phyloP scores from a whole-genome alignment of 2,329 filamentous ascomycete genomes.

The Epichloe sibirici region DNA sequence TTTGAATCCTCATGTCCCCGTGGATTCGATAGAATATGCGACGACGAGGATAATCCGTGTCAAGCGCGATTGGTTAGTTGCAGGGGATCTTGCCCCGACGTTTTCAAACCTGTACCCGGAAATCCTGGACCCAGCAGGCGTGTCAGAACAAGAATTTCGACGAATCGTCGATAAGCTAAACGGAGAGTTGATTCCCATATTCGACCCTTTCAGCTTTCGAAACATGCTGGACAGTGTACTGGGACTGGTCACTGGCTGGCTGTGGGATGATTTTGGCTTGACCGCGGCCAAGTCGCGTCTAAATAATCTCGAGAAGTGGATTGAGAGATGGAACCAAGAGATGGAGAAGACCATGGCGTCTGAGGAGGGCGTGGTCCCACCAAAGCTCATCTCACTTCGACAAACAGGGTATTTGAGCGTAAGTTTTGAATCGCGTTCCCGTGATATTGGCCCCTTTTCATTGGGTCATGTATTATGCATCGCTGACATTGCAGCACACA shows the following conservation, averaged over 20 bases:
- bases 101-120: slow-evolving; percentile 95
- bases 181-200: slow-evolving; percentile 59
- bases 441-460: neutral
- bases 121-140: slow-evolving; percentile 72
- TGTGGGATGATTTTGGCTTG: slow-evolving; percentile 84
- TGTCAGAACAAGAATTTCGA: slow-evolving; percentile 80
- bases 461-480: neutral
- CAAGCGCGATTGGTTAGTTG: slow-evolving; percentile 78
- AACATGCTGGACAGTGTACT: slow-evolving; percentile 72
- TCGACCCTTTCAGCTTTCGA: slow-evolving; percentile 62
- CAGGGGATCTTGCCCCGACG: slow-evolving; percentile 80
- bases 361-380: slow-evolving; percentile 40
- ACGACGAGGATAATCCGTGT: slow-evolving; percentile 86
- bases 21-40: slow-evolving; percentile 59
- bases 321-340: slow-evolving; percentile 76
- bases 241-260: slow-evolving; percentile 76
- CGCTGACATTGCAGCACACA: slow-evolving; percentile 19
- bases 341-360: slow-evolving; percentile 44
- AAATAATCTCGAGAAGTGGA: slow-evolving; percentile 60
- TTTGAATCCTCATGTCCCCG: slow-evolving; percentile 77
- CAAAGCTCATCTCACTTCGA: slow-evolving; percentile 66
- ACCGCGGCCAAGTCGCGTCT: slow-evolving; percentile 64
- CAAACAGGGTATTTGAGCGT: slow-evolving; percentile 81
- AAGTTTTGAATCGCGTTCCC: slow-evolving; percentile 18
- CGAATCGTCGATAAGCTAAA: slow-evolving; percentile 74